These are phyloP conservation scores for Leccinellum albellum DNA, from an alignment of 768 basidiomycete genomes.

Conservation along the genomic window DNA sequence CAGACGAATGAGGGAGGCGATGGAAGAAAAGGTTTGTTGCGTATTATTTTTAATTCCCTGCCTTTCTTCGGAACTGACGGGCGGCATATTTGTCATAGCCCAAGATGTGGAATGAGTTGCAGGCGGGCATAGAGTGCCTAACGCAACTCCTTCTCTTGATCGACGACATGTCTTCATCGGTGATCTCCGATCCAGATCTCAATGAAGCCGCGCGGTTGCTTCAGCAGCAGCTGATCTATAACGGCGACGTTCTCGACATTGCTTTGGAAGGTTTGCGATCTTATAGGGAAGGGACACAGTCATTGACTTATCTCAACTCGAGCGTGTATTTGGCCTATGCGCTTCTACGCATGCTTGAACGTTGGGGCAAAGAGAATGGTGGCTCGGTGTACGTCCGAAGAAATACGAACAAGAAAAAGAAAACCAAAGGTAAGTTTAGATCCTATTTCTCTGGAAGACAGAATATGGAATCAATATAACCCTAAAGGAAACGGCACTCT, in stretches of 20 bases:
- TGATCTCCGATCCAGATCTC: slow-evolving; percentile 39
- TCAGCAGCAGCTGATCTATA: slow-evolving; percentile 91
- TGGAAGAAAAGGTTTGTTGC: slow-evolving; percentile 80
- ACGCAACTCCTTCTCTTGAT: slow-evolving; percentile 89
- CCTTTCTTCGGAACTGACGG: slow-evolving; percentile 2
- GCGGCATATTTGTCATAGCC: slow-evolving; percentile 50
- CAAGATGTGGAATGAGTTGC: slow-evolving; percentile 89
- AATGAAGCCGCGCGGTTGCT: slow-evolving; percentile 76
- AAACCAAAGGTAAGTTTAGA: slow-evolving; percentile 43
- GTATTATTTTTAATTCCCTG: slow-evolving; percentile 3
- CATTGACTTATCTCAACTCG: slow-evolving; percentile 79
- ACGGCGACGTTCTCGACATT: slow-evolving; percentile 90
- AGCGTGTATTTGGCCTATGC: slow-evolving; percentile 81
- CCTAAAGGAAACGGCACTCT: slow-evolving; percentile 34
- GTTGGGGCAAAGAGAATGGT: slow-evolving; percentile 70
- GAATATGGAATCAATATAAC: slow-evolving; percentile 9
- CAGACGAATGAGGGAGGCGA: slow-evolving; percentile 79
- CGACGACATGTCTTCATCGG: slow-evolving; percentile 69
- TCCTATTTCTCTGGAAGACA: slow-evolving; percentile 19
- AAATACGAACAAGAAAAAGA: slow-evolving; percentile 51
- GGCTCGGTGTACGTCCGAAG: slow-evolving; percentile 71
- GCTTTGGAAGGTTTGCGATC: slow-evolving; percentile 70
- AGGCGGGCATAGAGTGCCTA: slow-evolving; percentile 91
- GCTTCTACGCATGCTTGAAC: slow-evolving; percentile 86
- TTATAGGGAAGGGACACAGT: slow-evolving; percentile 80